Conservation (phyloP, 2,329 filamentous ascomycete genomes). For the Chrysoporthe austroafricana region DNA sequence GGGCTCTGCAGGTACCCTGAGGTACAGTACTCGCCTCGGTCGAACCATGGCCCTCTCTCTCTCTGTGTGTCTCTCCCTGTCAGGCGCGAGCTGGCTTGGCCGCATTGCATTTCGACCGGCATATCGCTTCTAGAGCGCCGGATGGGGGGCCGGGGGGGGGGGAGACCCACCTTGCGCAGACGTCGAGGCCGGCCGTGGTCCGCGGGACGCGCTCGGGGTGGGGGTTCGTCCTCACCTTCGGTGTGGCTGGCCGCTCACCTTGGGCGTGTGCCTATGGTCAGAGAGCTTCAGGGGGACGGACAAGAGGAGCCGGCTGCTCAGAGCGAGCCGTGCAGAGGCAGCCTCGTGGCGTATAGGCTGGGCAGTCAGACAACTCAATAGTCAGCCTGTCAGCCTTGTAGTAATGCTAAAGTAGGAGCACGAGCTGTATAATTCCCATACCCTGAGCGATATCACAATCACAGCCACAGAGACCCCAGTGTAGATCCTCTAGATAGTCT, state of each 20-base stretch:
- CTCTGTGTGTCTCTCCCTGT: neutral
- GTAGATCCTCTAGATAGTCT: neutral
- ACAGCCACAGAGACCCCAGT: neutral
- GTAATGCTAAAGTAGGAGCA: neutral
- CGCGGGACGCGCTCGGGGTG: conserved; percentile 4
- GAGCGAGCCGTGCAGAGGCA: too few species aligned
- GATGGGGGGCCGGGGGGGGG: neutral
- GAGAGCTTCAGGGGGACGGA: too few species aligned
- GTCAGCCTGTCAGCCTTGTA: neutral
- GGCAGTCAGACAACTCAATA: too few species aligned
- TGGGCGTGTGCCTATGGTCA: neutral
- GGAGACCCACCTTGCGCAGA: neutral
- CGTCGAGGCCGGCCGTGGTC: conserved; percentile 5
- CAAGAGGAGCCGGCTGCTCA: too few species aligned
- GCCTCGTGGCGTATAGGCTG: too few species aligned
- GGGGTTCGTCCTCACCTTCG: conserved; percentile 4
- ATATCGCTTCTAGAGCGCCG: neutral
- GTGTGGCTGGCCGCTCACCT: neutral
- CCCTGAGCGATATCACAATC: neutral
- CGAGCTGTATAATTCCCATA: neutral
- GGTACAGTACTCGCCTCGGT: neutral
- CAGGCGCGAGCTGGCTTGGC: neutral
- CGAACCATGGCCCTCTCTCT: neutral
- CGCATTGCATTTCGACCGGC: neutral
- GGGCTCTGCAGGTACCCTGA: neutral